Conservation (phyloP, 192 early-diverging fungal genomes). For the Linnemannia zychae region DNA sequence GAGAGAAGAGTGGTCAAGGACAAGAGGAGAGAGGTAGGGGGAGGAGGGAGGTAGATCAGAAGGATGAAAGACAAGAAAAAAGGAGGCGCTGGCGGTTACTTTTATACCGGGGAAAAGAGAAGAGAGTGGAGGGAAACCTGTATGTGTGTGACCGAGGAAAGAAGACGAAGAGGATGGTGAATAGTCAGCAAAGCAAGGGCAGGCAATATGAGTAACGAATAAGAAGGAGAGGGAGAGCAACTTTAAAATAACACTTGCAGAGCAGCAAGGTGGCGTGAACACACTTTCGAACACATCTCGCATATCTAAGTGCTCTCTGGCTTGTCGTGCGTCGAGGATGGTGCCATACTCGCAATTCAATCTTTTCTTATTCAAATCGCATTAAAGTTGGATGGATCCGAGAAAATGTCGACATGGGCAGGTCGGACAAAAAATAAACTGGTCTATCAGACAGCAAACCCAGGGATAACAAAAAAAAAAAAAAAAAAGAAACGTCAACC, state of each 20-base stretch:
- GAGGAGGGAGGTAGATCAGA: not conserved
- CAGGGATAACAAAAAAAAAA: not conserved
- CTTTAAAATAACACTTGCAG: not conserved
- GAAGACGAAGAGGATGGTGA: not conserved
- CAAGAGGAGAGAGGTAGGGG: conserved; percentile 5
- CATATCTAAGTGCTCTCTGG: not conserved
- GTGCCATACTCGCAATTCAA: not conserved
- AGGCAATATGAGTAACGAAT: not conserved
- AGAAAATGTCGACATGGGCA: not conserved
- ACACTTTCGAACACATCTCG: not conserved
- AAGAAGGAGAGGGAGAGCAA: not conserved
- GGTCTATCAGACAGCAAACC: not conserved
- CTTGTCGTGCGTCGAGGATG: not conserved
- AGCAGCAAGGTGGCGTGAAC: conserved; percentile 1
- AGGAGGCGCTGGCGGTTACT: not conserved
- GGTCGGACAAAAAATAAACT: not conserved
- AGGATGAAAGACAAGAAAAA: conserved; percentile 23
- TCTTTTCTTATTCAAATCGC: not conserved
- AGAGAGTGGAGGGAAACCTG: not conserved
- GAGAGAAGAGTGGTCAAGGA: not conserved
- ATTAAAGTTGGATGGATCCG: not conserved
- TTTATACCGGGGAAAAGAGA: conserved; percentile 22
- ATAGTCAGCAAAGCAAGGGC: not conserved
- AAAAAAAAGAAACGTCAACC: not conserved
- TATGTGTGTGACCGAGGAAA: not conserved